Conservation (phyloP, 2,329 filamentous ascomycete genomes). For the Aspergillus eucalypticola region DNA sequence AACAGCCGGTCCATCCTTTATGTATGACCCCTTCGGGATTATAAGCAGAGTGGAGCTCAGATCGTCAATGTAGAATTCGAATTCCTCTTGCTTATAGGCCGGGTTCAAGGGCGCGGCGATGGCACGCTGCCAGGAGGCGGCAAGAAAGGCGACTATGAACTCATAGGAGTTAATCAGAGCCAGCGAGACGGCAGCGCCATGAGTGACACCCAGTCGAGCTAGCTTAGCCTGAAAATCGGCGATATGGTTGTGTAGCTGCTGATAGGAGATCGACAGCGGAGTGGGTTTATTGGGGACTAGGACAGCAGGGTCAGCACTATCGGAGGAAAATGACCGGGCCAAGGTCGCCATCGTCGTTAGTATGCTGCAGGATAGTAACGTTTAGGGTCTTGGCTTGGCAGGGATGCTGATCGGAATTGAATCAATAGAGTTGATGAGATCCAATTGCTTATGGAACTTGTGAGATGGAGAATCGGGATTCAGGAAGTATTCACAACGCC, state of each 20-base stretch:
- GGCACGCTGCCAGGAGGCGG: slow-evolving; percentile 78
- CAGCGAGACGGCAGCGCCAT: slow-evolving; percentile 74
- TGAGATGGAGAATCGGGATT: not conserved
- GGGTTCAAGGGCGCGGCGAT: slow-evolving; percentile 86
- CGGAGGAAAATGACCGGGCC: slow-evolving; percentile 56
- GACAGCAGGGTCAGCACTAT: slow-evolving; percentile 61
- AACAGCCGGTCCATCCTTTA: slow-evolving; percentile 68
- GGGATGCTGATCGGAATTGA: not conserved
- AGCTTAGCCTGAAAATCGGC: slow-evolving; percentile 74
- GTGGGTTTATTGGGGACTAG: slow-evolving; percentile 68
- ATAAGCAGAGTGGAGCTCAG: slow-evolving; percentile 76
- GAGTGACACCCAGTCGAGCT: slow-evolving; percentile 69
- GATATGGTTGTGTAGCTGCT: slow-evolving; percentile 66
- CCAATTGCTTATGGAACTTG: not conserved
- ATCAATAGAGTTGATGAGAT: not conserved
- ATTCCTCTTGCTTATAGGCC: slow-evolving; percentile 85
- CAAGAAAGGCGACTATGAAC: slow-evolving; percentile 84
- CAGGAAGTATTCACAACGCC: not conserved
- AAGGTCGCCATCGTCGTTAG: slow-evolving; percentile 55
- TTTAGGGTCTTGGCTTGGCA: slow-evolving; percentile 15
- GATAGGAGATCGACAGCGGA: slow-evolving; percentile 68
- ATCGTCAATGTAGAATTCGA: slow-evolving; percentile 90
- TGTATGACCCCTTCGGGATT: slow-evolving; percentile 70
- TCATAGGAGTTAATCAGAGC: slow-evolving; percentile 82
- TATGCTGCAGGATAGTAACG: slow-evolving; percentile 7